Base-by-base conservation (phyloP, 495 filamentous ascomycete species). In the Penicillium bovifimosum region DNA sequence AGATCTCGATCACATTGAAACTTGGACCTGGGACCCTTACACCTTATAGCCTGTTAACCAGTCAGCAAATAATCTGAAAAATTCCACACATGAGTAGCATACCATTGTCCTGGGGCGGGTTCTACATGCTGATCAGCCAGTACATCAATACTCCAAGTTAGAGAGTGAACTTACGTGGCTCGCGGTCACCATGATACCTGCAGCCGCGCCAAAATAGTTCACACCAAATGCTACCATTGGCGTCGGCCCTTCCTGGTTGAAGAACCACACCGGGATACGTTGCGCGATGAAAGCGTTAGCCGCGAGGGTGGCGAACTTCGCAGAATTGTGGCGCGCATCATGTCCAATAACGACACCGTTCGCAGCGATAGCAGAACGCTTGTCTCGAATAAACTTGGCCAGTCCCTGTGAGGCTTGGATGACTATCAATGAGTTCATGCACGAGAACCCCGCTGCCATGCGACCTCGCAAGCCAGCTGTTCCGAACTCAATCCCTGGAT, bases 381-480 rank as follows among this genome's bases (percentile, higher is more conserved):
- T 60, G 18, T 66, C 63, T 26, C 76, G 64, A 27, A 89, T 70
- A 56, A 85, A 85, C 50, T 73, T 78, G 14, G 85, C 86, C 16
- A 87, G 71, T 1, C 86, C 86, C 66, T 88, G 85, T 0, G 86
- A 86, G 39, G 86, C 81, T 63, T 87, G 85, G 32, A 88, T 86
- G 41, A 88, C 80, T 0, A 83, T 88, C 47, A 87, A 61, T 18
- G 74, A 73, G 63, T 88, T 89, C 77, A 89, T 83, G 52, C 79
- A 81, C 0, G 82, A 72, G 65, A 86, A 88, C 0, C 86, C 86
- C 29, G 84, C 84, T 51, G 82, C 73, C 86, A 89, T 89, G 32
- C 74, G 76, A 40, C 81, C 83, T 13, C 86, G 77, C 1, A 89
- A 73, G 56, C 85, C 85, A 42, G 86, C 84, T 9, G 86, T 88